Evolutionary conservation across 1,284 basidiomycete genomes (phyloP), one percentile per base, ranked within the genome.

Genomic region (Apiotrichum siamense): DNA sequence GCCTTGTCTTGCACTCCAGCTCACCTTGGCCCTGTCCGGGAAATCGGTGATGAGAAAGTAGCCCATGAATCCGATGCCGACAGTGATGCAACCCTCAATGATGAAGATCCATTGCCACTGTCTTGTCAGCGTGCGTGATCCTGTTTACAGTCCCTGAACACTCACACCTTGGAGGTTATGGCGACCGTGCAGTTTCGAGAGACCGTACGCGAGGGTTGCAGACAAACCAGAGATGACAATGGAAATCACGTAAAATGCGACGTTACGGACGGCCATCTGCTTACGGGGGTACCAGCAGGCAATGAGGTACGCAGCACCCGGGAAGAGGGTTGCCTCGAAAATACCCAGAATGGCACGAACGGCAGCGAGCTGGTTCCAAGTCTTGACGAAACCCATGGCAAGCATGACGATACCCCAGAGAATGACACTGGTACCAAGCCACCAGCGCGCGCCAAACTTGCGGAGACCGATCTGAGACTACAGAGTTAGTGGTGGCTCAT

Each of bases 31-130:
- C n/a, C n/a, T 70, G 62, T 77, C 75, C 18, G 77, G 77, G 67
- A 77, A 77, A 60, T 77, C 75, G 54, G 69, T 65, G 37, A 68
- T 59, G 41, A 64, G 42, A 38, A 67, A 44, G 36, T 39, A 60
- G 6, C 65, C 65, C 11, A 54, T 17, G n/a, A 73, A 15, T 11
- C 66, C 72, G 35, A 74, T 59, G 18, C 50, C 60, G 33, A 65
- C 48, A 2, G 74, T 75, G 52, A 72, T 56, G 37, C 62, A 45
- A 10, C 53, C 53, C 37, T 55, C 40, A 26, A 65, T 27, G 41
- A 59, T 47, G 37, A 52, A 55, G 48, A 53, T 49, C 58, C 43
- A 55, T 21, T 31, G 44, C 50, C 51, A 57, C 31, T 49, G 44
- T 3, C 5, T 11, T 10, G 27, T 43, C 11, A 38, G 41, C 17